These are phyloP conservation scores for Yarrowia sp. DNA, from an alignment of 805 yeast species.

Conservation along the genomic window DNA sequence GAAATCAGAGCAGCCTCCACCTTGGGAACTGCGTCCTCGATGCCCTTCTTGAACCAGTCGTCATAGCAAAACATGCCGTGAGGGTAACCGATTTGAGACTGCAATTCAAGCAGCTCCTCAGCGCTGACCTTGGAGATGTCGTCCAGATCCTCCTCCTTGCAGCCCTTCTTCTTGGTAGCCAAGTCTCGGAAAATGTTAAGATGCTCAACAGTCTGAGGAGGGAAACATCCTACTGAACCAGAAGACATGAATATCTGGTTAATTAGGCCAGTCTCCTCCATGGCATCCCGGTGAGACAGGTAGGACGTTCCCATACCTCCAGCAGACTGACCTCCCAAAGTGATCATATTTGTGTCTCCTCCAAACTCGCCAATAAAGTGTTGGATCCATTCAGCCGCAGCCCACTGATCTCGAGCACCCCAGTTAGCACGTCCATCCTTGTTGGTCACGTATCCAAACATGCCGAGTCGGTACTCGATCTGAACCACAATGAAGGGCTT, in stretches of 20 bases:
- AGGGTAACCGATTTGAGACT: slow-evolving; percentile 10
- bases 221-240: slow-evolving; percentile 14
- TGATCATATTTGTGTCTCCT: slow-evolving; percentile 51
- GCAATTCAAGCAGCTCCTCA: slow-evolving; percentile 1
- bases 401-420: slow-evolving; percentile 52
- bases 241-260: slow-evolving; percentile 25
- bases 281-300: slow-evolving; percentile 1
- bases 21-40: slow-evolving; percentile 6
- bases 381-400: slow-evolving; percentile 51
- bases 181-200: slow-evolving; percentile 10
- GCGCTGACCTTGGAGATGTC: slow-evolving; percentile 2
- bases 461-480: slow-evolving; percentile 51
- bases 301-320: slow-evolving; percentile 46
- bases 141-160: slow-evolving; percentile 1
- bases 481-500: slow-evolving; percentile 45
- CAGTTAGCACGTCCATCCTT: slow-evolving; percentile 48
- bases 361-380: slow-evolving; percentile 51
- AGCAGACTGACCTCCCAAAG: slow-evolving; percentile 53
- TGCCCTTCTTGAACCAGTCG: slow-evolving; percentile 25
- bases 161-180: slow-evolving; percentile 9
- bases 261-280: slow-evolving; percentile 11
- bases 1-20: slow-evolving; percentile 7
- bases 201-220: slow-evolving; percentile 10
- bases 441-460: slow-evolving; percentile 51
- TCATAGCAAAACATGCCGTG: slow-evolving; percentile 17